These are phyloP conservation scores for Aspergillus sp. DNA, from an alignment of 2,329 filamentous ascomycete genomes.

Conservation along the genomic window DNA sequence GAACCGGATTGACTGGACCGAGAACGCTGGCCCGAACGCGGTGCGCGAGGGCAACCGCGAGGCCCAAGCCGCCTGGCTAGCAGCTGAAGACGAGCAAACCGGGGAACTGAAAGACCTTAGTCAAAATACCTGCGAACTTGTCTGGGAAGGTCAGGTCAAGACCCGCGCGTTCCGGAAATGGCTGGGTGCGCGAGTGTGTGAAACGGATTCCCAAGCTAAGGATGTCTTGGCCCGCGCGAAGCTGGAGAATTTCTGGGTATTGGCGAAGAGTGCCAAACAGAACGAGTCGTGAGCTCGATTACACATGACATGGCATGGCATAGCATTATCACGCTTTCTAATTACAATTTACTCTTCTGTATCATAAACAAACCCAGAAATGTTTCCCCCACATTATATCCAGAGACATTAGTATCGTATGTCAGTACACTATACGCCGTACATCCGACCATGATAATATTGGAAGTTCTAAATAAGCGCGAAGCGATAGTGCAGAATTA, in stretches of 20 bases:
- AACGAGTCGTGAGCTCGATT: slow-evolving; percentile 26
- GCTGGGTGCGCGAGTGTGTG: slow-evolving; percentile 80
- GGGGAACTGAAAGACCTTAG: slow-evolving; percentile 80
- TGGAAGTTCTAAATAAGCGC: background rate
- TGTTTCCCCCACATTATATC: background rate
- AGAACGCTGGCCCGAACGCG: slow-evolving; percentile 72
- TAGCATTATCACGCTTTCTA: background rate
- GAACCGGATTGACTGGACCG: slow-evolving; percentile 91
- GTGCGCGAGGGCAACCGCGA: slow-evolving; percentile 60
- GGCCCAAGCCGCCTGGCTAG: slow-evolving; percentile 70
- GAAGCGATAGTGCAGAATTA: background rate
- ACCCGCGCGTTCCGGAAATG: slow-evolving; percentile 80
- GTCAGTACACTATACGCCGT: slow-evolving; percentile 2
- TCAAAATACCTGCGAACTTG: slow-evolving; percentile 75
- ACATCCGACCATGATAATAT: background rate
- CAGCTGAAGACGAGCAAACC: slow-evolving; percentile 70
- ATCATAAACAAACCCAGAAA: background rate
- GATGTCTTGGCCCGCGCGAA: slow-evolving; percentile 77
- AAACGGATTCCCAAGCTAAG: slow-evolving; percentile 85
- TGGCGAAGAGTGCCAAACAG: slow-evolving; percentile 69
- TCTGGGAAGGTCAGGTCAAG: slow-evolving; percentile 92
- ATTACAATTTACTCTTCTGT: background rate
- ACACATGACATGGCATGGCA: background rate
- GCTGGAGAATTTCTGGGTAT: slow-evolving; percentile 93
- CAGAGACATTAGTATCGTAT: background rate